Evolutionary conservation across 352 stramenopile species (phyloP).

Genomic region (Globisporangium viniferum): DNA sequence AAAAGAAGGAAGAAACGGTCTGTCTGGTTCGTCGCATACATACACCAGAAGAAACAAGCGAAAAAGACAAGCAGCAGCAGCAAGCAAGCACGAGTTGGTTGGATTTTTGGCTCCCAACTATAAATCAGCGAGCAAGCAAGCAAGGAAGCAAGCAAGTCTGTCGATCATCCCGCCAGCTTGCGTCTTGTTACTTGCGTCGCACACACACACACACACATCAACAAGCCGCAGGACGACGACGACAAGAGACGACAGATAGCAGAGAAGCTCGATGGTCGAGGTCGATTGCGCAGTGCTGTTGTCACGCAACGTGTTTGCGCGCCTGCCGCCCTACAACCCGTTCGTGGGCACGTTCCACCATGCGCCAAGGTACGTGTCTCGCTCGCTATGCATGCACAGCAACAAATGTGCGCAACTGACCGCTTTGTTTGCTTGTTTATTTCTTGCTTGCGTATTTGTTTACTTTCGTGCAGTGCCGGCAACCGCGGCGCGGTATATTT

Average conservation of each 20-base stretch:
- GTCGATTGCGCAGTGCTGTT: slow-evolving; percentile 38
- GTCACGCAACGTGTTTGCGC: slow-evolving; percentile 74
- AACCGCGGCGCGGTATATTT: slow-evolving; percentile 88
- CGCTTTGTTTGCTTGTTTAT: not conserved
- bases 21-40: slow-evolving; percentile 10
- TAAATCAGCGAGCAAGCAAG: not conserved
- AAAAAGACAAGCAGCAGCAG: slow-evolving; percentile 4
- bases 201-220: not conserved
- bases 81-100: not conserved
- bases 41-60: slow-evolving; percentile 5
- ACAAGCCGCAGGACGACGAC: not conserved
- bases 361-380: slow-evolving; percentile 60
- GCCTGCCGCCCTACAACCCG: slow-evolving; percentile 84
- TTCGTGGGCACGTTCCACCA: slow-evolving; percentile 90
- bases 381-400: not conserved
- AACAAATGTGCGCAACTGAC: not conserved
- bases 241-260: not conserved
- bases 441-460: not conserved
- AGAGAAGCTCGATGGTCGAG: slow-evolving; percentile 26
- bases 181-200: not conserved
- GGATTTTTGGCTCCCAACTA: not conserved
- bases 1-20: slow-evolving; percentile 6
- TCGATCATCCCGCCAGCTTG: not conserved
- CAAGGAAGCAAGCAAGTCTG: not conserved
- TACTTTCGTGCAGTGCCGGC: slow-evolving; percentile 42